Evolutionary conservation across 495 filamentous ascomycete species (phyloP).

Genomic region (Neurospora terricola): DNA sequence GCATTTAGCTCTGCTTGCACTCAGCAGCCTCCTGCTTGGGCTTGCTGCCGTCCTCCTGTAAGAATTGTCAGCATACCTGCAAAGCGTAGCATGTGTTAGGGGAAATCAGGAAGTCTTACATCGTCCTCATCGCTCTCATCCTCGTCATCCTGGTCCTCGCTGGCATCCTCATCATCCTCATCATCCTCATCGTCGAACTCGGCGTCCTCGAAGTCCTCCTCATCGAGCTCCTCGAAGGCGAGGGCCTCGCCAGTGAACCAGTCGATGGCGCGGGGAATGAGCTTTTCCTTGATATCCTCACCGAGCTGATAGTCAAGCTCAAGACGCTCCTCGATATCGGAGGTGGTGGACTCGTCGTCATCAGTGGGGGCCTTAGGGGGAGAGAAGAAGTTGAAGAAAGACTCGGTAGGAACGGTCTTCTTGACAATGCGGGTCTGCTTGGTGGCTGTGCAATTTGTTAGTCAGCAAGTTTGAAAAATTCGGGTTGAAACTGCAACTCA

Average conservation of each 20-base stretch:
- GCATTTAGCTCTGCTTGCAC: conserved; percentile 94
- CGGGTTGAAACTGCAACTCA: conserved; percentile 36
- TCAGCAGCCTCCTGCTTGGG: conserved; percentile 98
- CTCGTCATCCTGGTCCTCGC: conserved; percentile 76
- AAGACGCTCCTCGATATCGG: conserved; percentile 93
- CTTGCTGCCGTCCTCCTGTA: conserved; percentile 85
- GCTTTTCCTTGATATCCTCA: conserved; percentile 99
- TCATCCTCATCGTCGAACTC: conserved; percentile 91
- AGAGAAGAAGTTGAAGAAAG: conserved; percentile 99
- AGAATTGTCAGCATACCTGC: conserved; percentile 2
- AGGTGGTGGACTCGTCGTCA: conserved; percentile 67
- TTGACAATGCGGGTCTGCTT: conserved; percentile 98
- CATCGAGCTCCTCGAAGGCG: conserved; percentile 90
- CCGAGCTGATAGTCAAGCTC: conserved; percentile 98
- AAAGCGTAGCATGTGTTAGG: not conserved
- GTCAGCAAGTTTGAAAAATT: not conserved
- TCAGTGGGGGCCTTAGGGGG: conserved; percentile 79
- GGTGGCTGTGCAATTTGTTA: conserved; percentile 57
- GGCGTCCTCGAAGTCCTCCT: conserved; percentile 75
- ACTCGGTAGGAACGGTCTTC: conserved; percentile 96
- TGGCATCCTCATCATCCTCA: conserved; percentile 66
- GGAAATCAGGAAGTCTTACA: conserved; percentile 42
- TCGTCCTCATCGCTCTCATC: conserved; percentile 86
- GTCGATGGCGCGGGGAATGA: conserved; percentile 96
- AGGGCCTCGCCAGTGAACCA: conserved; percentile 99